These are phyloP conservation scores for Drechslerella stenobrocha DNA, from an alignment of 2,329 filamentous ascomycete species.

Conservation along the genomic window DNA sequence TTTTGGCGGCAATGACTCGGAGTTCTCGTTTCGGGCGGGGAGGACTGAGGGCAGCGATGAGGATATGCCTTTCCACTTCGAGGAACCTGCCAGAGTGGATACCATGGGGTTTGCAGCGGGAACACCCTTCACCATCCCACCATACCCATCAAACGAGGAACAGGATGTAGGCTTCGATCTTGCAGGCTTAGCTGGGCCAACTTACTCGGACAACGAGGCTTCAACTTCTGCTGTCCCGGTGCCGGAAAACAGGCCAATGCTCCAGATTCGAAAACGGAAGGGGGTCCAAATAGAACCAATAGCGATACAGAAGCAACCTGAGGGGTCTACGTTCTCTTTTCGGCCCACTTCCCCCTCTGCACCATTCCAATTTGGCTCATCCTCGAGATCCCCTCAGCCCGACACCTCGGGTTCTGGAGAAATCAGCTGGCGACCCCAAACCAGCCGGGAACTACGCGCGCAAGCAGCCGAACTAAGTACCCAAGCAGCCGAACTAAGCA, in stretches of 20 bases:
- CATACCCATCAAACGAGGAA: slow-evolving; percentile 7
- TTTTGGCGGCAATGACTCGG: slow-evolving; percentile 42
- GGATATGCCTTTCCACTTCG: slow-evolving; percentile 42
- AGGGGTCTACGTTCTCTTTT: slow-evolving; percentile 25
- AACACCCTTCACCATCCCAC: slow-evolving; percentile 7
- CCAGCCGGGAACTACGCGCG: slow-evolving; percentile 50
- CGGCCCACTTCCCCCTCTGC: slow-evolving; percentile 11
- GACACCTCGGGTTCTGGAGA: slow-evolving; percentile 15
- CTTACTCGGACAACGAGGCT: slow-evolving; percentile 38
- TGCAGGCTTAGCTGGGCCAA: slow-evolving; percentile 23
- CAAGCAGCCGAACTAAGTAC: slow-evolving; percentile 50
- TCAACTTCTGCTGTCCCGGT: slow-evolving; percentile 21
- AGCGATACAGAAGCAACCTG: slow-evolving; percentile 4
- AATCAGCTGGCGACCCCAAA: slow-evolving; percentile 47
- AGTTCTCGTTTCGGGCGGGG: slow-evolving; percentile 31
- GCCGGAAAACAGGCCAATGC: slow-evolving; percentile 27
- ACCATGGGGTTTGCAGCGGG: slow-evolving; percentile 6
- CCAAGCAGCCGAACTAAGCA: slow-evolving; percentile 50
- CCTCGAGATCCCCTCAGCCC: slow-evolving; percentile 10
- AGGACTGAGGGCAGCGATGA: slow-evolving; percentile 35
- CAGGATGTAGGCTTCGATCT: slow-evolving; percentile 34
- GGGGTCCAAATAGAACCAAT: slow-evolving; percentile 12
- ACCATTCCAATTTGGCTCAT: slow-evolving; percentile 37
- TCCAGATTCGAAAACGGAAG: slow-evolving; percentile 36
- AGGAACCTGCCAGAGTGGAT: slow-evolving; percentile 29